These are phyloP conservation scores for Nemania sp. DNA, from an alignment of 2,329 filamentous ascomycete species.

Conservation along the genomic window DNA sequence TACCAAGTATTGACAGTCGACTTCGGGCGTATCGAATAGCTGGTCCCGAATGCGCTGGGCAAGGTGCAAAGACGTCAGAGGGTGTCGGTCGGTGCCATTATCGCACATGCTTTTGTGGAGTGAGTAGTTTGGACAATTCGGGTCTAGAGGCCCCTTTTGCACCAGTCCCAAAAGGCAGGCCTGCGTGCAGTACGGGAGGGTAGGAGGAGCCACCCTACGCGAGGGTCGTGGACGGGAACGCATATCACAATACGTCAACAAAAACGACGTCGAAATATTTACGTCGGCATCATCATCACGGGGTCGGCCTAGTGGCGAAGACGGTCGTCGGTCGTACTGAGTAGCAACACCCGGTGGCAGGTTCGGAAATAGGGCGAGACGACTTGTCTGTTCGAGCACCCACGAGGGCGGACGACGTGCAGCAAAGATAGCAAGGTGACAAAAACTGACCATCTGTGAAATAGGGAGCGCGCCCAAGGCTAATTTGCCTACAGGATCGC, in stretches of 20 bases:
- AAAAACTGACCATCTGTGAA: neutral
- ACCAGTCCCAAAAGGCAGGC: conserved; percentile 2
- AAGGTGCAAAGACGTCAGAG: conserved; percentile 2
- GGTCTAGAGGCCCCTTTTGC: conserved; percentile 1
- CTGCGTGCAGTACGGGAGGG: conserved; percentile 3
- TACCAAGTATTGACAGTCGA: neutral
- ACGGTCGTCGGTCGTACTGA: no score
- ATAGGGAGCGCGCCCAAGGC: neutral
- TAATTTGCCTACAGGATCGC: neutral
- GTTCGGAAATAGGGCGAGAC: neutral
- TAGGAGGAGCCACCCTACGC: conserved; percentile 6
- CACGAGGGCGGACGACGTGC: neutral
- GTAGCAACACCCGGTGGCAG: neutral
- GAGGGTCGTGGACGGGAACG: conserved; percentile 3
- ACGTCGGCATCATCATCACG: conserved; percentile 3
- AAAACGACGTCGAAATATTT: conserved; percentile 8
- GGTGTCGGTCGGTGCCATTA: conserved; percentile 4
- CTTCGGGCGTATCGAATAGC: conserved; percentile 4
- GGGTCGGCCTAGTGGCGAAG: neutral
- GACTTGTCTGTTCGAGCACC: neutral
- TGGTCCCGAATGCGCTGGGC: conserved; percentile 7
- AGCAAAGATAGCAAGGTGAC: neutral
- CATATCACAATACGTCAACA: neutral
- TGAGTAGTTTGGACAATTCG: neutral
- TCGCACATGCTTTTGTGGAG: conserved; percentile 1